Evolutionary conservation across 805 yeast genomes (phyloP).

Genomic region (Suhomyces sp.): DNA sequence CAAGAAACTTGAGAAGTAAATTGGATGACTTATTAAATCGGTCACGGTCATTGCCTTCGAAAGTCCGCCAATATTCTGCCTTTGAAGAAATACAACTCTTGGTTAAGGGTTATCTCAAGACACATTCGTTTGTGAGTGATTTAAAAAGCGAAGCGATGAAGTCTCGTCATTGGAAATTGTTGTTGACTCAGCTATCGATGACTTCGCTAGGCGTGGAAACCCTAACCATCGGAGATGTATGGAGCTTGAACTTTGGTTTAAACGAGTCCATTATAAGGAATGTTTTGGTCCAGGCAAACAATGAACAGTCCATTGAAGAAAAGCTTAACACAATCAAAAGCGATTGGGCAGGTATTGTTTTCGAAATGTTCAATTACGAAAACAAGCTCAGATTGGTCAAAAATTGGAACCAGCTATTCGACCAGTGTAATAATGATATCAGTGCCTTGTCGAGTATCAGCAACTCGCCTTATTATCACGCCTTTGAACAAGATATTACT

Average conservation of each 20-base stretch:
- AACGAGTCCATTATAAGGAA: constrained; percentile 48
- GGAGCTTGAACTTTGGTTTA: constrained; percentile 50
- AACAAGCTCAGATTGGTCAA: constrained; percentile 54
- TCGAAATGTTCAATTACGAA: constrained; percentile 54
- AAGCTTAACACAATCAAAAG: constrained; percentile 48
- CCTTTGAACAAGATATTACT: constrained; percentile 57
- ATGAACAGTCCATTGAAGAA: constrained; percentile 65
- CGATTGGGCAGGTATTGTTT: constrained; percentile 53
- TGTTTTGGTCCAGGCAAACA: constrained; percentile 61
- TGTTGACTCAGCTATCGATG: constrained; percentile 37
- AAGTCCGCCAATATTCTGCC: constrained; percentile 65
- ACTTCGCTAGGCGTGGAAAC: constrained; percentile 17
- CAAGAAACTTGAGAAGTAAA: constrained; percentile 42
- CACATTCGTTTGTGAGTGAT: constrained; percentile 38
- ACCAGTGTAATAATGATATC: constrained; percentile 57
- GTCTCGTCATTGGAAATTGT: constrained; percentile 62
- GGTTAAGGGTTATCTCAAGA: constrained; percentile 40
- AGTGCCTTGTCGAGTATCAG: constrained; percentile 66
- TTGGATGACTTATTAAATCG: constrained; percentile 50
- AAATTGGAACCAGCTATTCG: constrained; percentile 66
- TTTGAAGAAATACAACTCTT: constrained; percentile 54
- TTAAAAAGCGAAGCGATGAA: constrained; percentile 57
- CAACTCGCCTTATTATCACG: constrained; percentile 57
- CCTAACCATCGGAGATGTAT: constrained; percentile 56
- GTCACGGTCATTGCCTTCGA: constrained; percentile 53